Evolutionary conservation across 495 filamentous ascomycete species (phyloP).

Genomic region (Thermochaetoides thermophila): DNA sequence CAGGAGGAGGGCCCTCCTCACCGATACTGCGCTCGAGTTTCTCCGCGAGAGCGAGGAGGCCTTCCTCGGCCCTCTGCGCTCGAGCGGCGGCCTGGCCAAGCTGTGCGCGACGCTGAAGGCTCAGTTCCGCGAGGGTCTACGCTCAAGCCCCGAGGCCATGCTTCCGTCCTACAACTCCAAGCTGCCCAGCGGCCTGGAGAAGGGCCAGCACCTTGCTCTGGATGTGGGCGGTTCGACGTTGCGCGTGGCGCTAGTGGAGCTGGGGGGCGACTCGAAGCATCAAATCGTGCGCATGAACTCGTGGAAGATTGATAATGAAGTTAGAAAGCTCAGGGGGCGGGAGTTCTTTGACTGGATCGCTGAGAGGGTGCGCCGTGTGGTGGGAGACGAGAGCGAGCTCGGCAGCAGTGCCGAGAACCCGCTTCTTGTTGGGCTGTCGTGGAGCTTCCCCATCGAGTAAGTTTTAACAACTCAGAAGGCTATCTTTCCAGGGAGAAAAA

Average conservation of each 20-base stretch:
- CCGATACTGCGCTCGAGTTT: slow-evolving; percentile 12
- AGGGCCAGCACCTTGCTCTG: slow-evolving; percentile 43
- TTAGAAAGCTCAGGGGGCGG: slow-evolving; percentile 31
- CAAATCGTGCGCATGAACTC: slow-evolving; percentile 31
- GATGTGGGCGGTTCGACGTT: slow-evolving; percentile 68
- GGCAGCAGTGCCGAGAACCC: slow-evolving; percentile 17
- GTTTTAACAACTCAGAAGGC: slow-evolving; percentile 16
- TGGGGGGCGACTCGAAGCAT: slow-evolving; percentile 28
- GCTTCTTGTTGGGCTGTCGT: slow-evolving; percentile 56
- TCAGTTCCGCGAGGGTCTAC: slow-evolving; percentile 32
- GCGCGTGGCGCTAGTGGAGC: slow-evolving; percentile 61
- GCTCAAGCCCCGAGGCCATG: slow-evolving; percentile 36
- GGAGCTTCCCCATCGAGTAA: slow-evolving; percentile 81
- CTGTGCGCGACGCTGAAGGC: slow-evolving; percentile 30
- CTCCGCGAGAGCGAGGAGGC: slow-evolving; percentile 22
- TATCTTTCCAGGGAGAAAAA: neutral
- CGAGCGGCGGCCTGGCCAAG: slow-evolving; percentile 20
- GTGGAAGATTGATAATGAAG: slow-evolving; percentile 34
- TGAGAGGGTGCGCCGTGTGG: slow-evolving; percentile 47
- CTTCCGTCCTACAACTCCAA: slow-evolving; percentile 53
- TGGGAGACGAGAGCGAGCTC: slow-evolving; percentile 22
- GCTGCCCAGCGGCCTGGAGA: slow-evolving; percentile 57
- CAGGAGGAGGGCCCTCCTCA: slow-evolving; percentile 20
- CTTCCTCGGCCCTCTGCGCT: slow-evolving; percentile 23
- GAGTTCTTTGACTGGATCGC: slow-evolving; percentile 74